Evolutionary conservation across 192 early-diverging fungal genomes (phyloP).

Genomic region (Neocallimastix lanati): DNA sequence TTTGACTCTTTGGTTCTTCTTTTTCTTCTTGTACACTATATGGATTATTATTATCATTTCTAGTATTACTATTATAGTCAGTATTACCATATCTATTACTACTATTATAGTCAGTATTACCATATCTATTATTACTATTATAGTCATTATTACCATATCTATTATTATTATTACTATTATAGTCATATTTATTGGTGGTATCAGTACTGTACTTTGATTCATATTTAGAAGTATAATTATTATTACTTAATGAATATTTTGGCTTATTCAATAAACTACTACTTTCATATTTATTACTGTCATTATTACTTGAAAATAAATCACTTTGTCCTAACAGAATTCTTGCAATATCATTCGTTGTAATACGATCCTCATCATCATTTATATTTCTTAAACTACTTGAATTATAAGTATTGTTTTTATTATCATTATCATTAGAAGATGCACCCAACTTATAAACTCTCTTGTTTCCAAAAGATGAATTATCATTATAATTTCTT

Average conservation of each 20-base stretch:
- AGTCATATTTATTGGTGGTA: too few species aligned
- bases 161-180: too few species aligned
- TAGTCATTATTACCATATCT: too few species aligned
- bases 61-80: neutral
- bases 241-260: neutral
- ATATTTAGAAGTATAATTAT: neutral
- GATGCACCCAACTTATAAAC: neutral
- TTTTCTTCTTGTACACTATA: neutral
- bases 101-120: neutral
- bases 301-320: neutral
- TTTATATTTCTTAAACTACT: neutral
- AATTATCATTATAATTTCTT: neutral
- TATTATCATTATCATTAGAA: neutral
- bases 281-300: neutral
- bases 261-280: neutral
- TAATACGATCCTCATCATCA: neutral
- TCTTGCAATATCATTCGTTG: neutral
- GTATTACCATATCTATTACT: neutral
- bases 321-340: neutral
- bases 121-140: too few species aligned
- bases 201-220: too few species aligned
- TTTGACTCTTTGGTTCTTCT: neutral
- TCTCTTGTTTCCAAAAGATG: neutral
- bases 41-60: too few species aligned
- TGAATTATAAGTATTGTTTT: neutral